Evolutionary conservation across 371 early-diverging fungal species (phyloP).

Genomic region (Rozella allomycis): DNA sequence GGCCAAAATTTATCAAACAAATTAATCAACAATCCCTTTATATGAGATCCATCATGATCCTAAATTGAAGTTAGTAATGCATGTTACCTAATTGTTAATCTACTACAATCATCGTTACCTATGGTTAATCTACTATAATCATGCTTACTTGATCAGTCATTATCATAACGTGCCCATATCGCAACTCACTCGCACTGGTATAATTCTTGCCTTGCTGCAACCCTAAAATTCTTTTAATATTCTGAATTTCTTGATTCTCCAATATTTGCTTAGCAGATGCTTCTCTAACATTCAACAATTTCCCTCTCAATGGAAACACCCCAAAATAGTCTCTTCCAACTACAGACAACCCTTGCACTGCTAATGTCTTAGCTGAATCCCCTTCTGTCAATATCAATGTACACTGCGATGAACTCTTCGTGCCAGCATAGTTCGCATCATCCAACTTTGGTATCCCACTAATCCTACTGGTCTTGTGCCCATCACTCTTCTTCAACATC

Average conservation of each 20-base stretch:
- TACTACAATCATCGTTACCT: background rate
- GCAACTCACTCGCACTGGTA: slow-evolving; percentile 31
- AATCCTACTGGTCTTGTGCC: slow-evolving; percentile 40
- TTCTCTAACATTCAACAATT: slow-evolving; percentile 95
- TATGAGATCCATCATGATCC: slow-evolving; percentile 98
- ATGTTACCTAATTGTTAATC: background rate
- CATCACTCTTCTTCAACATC: slow-evolving; percentile 85
- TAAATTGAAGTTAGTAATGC: slow-evolving; percentile 4
- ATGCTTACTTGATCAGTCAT: slow-evolving; percentile 94
- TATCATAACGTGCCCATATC: slow-evolving; percentile 97
- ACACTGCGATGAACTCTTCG: slow-evolving; percentile 50
- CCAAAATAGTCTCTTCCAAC: slow-evolving; percentile 91
- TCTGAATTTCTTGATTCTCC: slow-evolving; percentile 73
- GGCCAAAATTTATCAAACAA: slow-evolving; percentile 96
- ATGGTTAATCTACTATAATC: slow-evolving; percentile 2
- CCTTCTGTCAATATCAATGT: slow-evolving; percentile 98
- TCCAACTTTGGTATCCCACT: slow-evolving; percentile 86
- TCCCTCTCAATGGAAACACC: slow-evolving; percentile 96
- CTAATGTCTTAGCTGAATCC: slow-evolving; percentile 96
- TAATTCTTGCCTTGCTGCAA: slow-evolving; percentile 80
- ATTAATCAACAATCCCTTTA: slow-evolving; percentile 97
- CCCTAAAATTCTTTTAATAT: slow-evolving; percentile 91
- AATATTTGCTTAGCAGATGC: slow-evolving; percentile 54
- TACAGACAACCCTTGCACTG: slow-evolving; percentile 75
- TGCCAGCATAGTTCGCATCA: slow-evolving; percentile 95